Evolutionary conservation across 345 rosid genomes (phyloP), one percentile per base, ranked within the genome.

Genomic region (Excoecaria agallocha): DNA sequence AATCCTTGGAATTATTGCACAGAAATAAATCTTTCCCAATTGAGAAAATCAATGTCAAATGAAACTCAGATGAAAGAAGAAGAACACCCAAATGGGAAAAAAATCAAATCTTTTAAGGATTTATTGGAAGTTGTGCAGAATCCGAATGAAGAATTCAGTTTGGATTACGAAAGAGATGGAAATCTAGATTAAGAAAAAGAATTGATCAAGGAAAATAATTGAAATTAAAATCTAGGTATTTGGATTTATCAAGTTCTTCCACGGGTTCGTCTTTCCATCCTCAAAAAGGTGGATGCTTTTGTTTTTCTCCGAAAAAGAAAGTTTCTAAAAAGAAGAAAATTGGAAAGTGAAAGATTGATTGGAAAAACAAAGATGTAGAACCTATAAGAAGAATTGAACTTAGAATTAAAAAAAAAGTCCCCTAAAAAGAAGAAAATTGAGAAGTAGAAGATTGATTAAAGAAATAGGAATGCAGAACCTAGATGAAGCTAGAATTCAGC

Each of bases 241-340:
- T 3, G 61, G 70, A 76, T 46, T 76, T 78, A 6, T 56, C 84
- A 0, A 68, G 69, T 50, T 82, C 84, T 0, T 77, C 78, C 78
- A 61, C 72, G 72, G 72, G 75, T 11, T 86, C 85, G 55, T 76
- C 89, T 43, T 86, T 95, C 70, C 92, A 92, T 4, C 90, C 91
- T 0, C 77, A 52, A 57, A 74, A 73, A 75, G 57, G 63, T 9
- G 90, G 94, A 20, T 89, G 87, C 87, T 93, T 66, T 88, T 88
- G 89, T n/a, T 90, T 89, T 73, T 91, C 91, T 35, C 91, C 92
- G 3, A 87, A 81, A 57, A 84, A 49, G 74, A 83, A 75, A 38
- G 46, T 43, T 9, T 9, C 46, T 5, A 43, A 43, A 9, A 43
- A 43, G 5, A 79, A 43, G 45, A 84, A 80, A 57, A 85, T 76